Evolutionary conservation across 495 filamentous ascomycete genomes (phyloP).

Genomic region (Aspergillus campestris): DNA sequence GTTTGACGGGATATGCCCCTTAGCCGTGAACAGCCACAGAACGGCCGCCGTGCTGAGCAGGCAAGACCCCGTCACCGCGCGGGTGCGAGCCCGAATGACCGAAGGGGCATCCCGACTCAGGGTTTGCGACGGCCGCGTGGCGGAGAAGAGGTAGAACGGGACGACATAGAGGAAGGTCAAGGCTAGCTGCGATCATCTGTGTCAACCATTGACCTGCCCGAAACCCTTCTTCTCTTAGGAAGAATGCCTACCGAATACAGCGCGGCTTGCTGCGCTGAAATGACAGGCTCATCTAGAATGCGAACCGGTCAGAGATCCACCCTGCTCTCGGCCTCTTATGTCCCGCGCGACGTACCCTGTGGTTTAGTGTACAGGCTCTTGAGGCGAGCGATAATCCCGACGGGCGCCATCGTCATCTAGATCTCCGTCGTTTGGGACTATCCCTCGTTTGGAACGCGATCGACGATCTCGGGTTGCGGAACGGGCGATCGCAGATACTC

Average conservation of each 20-base stretch:
- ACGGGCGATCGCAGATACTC: too few species aligned
- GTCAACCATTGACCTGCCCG: too few species aligned
- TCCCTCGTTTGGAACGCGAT: too few species aligned
- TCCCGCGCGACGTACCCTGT: conserved; percentile 18
- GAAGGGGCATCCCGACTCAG: conserved; percentile 82
- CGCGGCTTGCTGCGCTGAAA: conserved; percentile 40
- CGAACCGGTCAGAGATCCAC: conserved; percentile 5
- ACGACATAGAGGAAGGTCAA: conserved; percentile 83
- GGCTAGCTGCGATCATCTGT: conserved; percentile 40
- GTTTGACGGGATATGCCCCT: conserved; percentile 32
- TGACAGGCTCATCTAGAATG: conserved; percentile 35
- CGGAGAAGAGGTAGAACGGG: conserved; percentile 77
- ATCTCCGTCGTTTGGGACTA: too few species aligned
- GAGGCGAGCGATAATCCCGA: conserved; percentile 27
- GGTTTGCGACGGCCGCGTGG: conserved; percentile 71
- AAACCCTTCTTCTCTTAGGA: conserved; percentile 4
- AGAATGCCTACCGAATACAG: conserved; percentile 42
- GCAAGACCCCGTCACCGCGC: conserved; percentile 66
- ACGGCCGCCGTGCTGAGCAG: conserved; percentile 52
- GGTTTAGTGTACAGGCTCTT: conserved; percentile 30
- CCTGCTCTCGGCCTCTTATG: background rate
- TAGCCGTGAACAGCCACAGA: conserved; percentile 46
- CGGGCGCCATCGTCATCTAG: conserved; percentile 24
- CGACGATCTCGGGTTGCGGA: too few species aligned
- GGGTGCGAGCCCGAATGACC: conserved; percentile 80